Evolutionary conservation across 2,329 filamentous ascomycete species (phyloP), one percentile per base, ranked within the genome.

Genomic region (Cladosporium sp.): DNA sequence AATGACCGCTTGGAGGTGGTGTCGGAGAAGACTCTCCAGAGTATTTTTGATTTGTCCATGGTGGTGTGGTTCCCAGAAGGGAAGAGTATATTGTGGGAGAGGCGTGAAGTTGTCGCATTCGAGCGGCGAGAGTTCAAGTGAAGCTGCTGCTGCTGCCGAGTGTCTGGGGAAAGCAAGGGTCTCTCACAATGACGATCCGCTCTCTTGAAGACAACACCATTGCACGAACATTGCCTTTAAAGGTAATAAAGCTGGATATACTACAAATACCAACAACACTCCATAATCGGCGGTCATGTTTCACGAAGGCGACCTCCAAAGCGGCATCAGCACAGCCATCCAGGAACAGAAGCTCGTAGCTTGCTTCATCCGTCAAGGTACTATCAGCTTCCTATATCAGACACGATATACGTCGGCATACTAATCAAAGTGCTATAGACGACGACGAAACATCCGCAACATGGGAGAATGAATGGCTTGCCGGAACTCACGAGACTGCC

Each of bases 261-360:
- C n/a, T 2, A 46, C 39, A n/a, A 46, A 1, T 1, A 21, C 1
- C n/a, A 21, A 46, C 5, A 46, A 46, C 3, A 46, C 10, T 4
- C 3, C 1, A 11, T 21, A 21, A 3, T 32, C 18, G 8, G 32
- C 51, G 26, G 68, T 68, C 49, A 93, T 96, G 89, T 97, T 97
- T 79, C 93, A 93, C 76, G 74, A 88, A 67, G 93, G 93, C 21
- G 88, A 87, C 67, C 79, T 97, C 23, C 91, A 96, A 72, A 89
- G 90, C 72, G 93, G 92, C 66, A 96, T 97, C 71, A 84, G 86
- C 34, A 82, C 86, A 23, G 92, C 93, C 14, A 84, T 97, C 7
- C 85, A 87, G 67, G 83, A 93, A 76, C 82, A 86, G 66, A 96
- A 94, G 78, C 84, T 90, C 21, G 91, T 97, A 0, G 85, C 91